Conservation (phyloP, 2,329 filamentous ascomycete genomes). For the Amesomyces nigricolor region DNA sequence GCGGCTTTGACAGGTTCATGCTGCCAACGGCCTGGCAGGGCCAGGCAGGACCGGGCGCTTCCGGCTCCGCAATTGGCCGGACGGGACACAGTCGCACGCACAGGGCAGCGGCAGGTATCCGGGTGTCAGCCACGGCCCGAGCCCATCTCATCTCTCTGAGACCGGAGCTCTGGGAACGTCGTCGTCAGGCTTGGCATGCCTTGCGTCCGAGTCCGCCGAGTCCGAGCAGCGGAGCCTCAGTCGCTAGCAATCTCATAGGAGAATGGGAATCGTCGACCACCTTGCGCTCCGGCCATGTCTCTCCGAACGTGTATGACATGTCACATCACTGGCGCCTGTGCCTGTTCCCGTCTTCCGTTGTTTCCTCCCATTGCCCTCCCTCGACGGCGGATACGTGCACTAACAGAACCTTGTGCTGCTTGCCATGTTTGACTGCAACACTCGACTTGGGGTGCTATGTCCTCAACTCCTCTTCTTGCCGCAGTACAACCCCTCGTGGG, state of each 20-base stretch:
- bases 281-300: neutral
- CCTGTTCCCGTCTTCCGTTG: neutral
- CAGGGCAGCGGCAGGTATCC: conserved; percentile 17
- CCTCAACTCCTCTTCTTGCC: neutral
- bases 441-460: neutral
- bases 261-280: conserved; percentile 1
- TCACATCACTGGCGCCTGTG: neutral
- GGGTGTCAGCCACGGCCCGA: conserved; percentile 12
- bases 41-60: conserved; percentile 2
- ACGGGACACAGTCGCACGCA: neutral
- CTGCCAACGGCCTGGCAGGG: conserved; percentile 1
- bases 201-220: neutral
- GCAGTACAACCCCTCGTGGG: conserved; percentile 9
- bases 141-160: conserved; percentile 13
- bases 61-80: conserved; percentile 14
- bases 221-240: neutral
- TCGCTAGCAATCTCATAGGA: conserved; percentile 3
- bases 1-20: conserved; percentile 5
- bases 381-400: conserved; percentile 15
- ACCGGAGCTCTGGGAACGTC: conserved; percentile 8
- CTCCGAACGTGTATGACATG: conserved; percentile 7
- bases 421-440: conserved; percentile 11
- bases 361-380: neutral
- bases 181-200: neutral
- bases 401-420: conserved; percentile 6